Conservation (phyloP, 2,329 filamentous ascomycete genomes). For the Claviceps maximensis region DNA sequence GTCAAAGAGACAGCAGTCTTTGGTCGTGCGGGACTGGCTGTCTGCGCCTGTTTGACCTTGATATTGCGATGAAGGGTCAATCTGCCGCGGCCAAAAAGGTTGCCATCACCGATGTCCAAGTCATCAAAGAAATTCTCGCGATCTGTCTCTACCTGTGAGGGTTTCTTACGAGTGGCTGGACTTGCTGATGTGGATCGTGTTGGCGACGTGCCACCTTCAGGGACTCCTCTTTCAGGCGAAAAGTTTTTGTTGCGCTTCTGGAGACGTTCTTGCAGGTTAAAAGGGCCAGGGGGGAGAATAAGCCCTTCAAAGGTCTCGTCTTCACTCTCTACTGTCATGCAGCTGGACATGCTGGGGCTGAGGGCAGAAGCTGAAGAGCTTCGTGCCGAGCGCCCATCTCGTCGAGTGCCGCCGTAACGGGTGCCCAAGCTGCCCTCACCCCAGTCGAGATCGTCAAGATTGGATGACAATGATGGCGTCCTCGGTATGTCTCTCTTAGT, state of each 20-base stretch:
- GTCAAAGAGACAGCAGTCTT: conserved; percentile 75
- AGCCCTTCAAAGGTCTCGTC: conserved; percentile 88
- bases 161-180: conserved; percentile 14
- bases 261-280: conserved; percentile 71
- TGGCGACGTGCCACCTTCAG: conserved; percentile 21
- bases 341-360: conserved; percentile 86
- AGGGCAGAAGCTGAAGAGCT: conserved; percentile 81
- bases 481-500: conserved; percentile 48
- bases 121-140: conserved; percentile 74
- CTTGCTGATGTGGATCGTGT: background rate
- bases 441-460: conserved; percentile 76
- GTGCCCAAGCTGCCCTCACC: conserved; percentile 88
- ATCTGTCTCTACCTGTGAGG: conserved; percentile 27
- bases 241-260: conserved; percentile 53
- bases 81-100: conserved; percentile 69
- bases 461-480: conserved; percentile 37
- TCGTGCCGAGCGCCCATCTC: conserved; percentile 65
- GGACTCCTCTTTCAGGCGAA: conserved; percentile 35
- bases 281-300: conserved; percentile 65
- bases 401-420: conserved; percentile 72
- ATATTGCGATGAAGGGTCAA: conserved; percentile 83
- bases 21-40: conserved; percentile 55
- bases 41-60: conserved; percentile 62
- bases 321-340: conserved; percentile 82
- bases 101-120: conserved; percentile 74